Base-by-base conservation (phyloP, 1,284 basidiomycete species). In the Heterobasidion annosum region DNA sequence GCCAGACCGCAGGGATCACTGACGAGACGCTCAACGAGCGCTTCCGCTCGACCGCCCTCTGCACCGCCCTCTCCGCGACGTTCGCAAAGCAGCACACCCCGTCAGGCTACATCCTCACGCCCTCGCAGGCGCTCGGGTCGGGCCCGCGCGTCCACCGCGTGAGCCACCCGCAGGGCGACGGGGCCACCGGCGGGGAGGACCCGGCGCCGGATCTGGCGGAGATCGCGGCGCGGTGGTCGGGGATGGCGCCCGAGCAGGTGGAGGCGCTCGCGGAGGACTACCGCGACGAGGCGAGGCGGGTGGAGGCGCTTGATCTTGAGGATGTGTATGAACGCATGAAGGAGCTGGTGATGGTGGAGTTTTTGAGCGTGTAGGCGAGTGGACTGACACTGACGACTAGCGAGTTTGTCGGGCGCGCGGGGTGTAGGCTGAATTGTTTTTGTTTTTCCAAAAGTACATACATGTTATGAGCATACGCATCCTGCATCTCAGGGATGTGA, bases 31-130 rank as follows among this genome's bases (percentile, higher is more conserved):
- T 93, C 49, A 83, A 77, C 58, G 74, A 75, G 6, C 77, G 83
- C 10, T 82, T 88, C 61, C 77, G 77, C 43, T 73, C 70, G 52
- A 92, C 89, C 0, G 89, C 89, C 3, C 68, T 92, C 35, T 91
- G 83, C 65, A 64, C 71, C 10, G 83, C 85, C 0, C 72, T 91
- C 2, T 68, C 70, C 34, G 72, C 74, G 3, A 71, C 79, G 35
- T 61, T 82, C n/a, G 62, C 70, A 6, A 72, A 72, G 51, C 69
- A 70, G n/a, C 60, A 68, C 45, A 64, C 72, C 18, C 73, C 73
- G 10, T 68, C 74, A 35, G 78, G 77, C 0, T 78, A 76, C 58
- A 74, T 81, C 56, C 72, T 79, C 13, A 65, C 72, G 44, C 83
- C 85, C 18, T 51, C 32, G 32, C 74, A 80, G 48, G 81, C 81